Evolutionary conservation across 2,329 filamentous ascomycete genomes (phyloP).

Genomic region (Diplodia corticola): DNA sequence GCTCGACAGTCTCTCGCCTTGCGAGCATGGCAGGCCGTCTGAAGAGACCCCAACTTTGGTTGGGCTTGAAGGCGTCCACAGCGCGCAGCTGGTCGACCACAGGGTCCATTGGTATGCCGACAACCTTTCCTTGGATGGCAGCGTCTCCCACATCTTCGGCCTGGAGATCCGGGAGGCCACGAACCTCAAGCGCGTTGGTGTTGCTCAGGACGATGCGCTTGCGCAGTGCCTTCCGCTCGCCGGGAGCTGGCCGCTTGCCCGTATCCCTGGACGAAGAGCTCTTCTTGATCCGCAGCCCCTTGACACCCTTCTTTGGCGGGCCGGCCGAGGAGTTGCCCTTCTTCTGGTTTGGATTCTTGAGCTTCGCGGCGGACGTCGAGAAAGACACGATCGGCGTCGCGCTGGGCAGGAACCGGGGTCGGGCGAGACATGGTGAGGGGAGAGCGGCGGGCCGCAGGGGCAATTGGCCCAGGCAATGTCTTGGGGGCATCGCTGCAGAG

Average conservation of each 20-base stretch:
- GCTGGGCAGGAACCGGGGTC: constrained; percentile 19
- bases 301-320: constrained; percentile 39
- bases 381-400: constrained; percentile 29
- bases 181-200: constrained; percentile 81
- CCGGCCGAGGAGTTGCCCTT: constrained; percentile 31
- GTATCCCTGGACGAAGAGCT: constrained; percentile 34
- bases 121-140: constrained; percentile 62
- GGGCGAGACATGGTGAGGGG: constrained; percentile 27
- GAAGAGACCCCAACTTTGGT: constrained; percentile 87
- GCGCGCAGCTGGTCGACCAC: constrained; percentile 78
- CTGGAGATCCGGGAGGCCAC: constrained; percentile 64
- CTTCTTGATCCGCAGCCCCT: constrained; percentile 45
- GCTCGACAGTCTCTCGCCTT: constrained; percentile 71
- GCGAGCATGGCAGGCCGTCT: constrained; percentile 76
- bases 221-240: constrained; percentile 82
- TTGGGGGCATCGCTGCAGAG: constrained; percentile 32
- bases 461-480: constrained; percentile 19
- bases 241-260: constrained; percentile 61
- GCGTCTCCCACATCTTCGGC: constrained; percentile 48
- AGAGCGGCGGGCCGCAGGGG: constrained; percentile 29
- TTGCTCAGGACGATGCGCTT: constrained; percentile 93
- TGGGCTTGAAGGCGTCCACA: constrained; percentile 87
- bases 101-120: constrained; percentile 63
- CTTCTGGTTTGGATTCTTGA: constrained; percentile 31
- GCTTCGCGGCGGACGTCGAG: constrained; percentile 37